phyloP scores from a whole-genome alignment of 2,329 filamentous ascomycete genomes.

The Fusarium nygamai region DNA sequence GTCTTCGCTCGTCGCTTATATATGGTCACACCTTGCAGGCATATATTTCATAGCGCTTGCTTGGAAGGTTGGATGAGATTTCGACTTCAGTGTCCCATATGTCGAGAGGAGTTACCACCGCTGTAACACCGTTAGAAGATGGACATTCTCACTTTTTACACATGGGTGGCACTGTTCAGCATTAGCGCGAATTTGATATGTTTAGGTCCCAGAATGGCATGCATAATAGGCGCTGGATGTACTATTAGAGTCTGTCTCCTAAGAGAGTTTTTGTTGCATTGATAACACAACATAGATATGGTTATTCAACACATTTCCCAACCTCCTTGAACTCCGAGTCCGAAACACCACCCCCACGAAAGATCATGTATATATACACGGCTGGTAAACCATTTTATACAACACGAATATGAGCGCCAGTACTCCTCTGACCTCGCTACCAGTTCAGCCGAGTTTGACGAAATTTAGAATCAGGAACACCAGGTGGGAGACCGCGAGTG shows the following conservation, averaged over 20 bases:
- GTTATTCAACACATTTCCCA: background rate
- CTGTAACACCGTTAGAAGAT: slow-evolving; percentile 58
- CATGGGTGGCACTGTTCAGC: background rate
- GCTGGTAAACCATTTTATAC: background rate
- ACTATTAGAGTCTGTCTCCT: background rate
- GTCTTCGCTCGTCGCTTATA: slow-evolving; percentile 84
- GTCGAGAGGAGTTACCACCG: slow-evolving; percentile 87
- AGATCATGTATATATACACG: background rate
- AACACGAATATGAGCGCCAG: background rate
- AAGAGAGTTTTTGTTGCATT: background rate
- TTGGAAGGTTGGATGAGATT: slow-evolving; percentile 97
- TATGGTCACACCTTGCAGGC: slow-evolving; percentile 97
- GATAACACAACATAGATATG: background rate
- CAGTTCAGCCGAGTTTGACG: slow-evolving; percentile 59
- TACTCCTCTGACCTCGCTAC: slow-evolving; percentile 46
- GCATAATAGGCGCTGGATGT: background rate
- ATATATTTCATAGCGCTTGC: slow-evolving; percentile 93
- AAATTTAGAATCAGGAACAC: slow-evolving; percentile 58
- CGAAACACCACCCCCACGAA: background rate
- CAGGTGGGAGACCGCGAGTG: slow-evolving; percentile 61
- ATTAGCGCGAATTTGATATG: background rate
- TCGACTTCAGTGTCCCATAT: slow-evolving; percentile 92
- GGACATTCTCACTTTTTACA: background rate
- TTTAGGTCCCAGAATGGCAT: background rate
- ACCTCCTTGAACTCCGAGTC: background rate